Evolutionary conservation across 2,329 filamentous ascomycete genomes (phyloP).

Genomic region (Cladophialophora psammophila): DNA sequence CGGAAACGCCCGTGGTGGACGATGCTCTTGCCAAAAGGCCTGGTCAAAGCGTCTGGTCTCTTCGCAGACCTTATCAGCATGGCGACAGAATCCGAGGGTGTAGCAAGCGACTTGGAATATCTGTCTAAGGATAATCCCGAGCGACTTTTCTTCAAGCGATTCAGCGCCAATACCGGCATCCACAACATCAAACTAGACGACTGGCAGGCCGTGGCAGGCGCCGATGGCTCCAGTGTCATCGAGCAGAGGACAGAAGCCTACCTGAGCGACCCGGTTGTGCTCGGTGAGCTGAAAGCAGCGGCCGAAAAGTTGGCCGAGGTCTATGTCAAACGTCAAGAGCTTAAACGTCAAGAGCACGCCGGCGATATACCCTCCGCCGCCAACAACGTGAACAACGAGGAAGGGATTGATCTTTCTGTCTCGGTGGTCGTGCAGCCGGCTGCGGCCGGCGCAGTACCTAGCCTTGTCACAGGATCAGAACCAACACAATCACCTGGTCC

Average conservation of each 20-base stretch:
- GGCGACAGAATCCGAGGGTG: slow-evolving; percentile 36
- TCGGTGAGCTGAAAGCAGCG: slow-evolving; percentile 17
- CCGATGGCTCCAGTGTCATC: slow-evolving; percentile 24
- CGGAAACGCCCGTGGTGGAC: slow-evolving; percentile 35
- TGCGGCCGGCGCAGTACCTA: slow-evolving; percentile 13
- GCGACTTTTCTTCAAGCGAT: slow-evolving; percentile 34
- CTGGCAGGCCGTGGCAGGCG: slow-evolving; percentile 29
- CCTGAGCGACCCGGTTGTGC: slow-evolving; percentile 30
- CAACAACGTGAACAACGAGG: neutral
- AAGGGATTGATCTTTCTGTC: slow-evolving; percentile 13
- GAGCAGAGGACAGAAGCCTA: slow-evolving; percentile 33
- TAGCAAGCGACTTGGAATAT: slow-evolving; percentile 26
- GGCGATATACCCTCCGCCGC: neutral
- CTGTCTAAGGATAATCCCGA: slow-evolving; percentile 31
- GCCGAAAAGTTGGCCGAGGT: slow-evolving; percentile 33
- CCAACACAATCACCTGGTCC: slow-evolving; percentile 21
- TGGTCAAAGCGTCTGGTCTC: slow-evolving; percentile 31
- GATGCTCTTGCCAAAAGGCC: slow-evolving; percentile 30
- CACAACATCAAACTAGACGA: slow-evolving; percentile 36
- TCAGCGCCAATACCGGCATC: slow-evolving; percentile 38
- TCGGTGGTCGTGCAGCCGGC: slow-evolving; percentile 3
- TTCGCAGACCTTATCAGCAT: slow-evolving; percentile 36
- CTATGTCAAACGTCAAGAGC: slow-evolving; percentile 23
- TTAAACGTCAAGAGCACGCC: slow-evolving; percentile 12
- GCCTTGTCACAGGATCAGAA: slow-evolving; percentile 22